phyloP scores from a whole-genome alignment of 202 grass and related monocot genomes.

The Schoenoplectus triqueter region DNA sequence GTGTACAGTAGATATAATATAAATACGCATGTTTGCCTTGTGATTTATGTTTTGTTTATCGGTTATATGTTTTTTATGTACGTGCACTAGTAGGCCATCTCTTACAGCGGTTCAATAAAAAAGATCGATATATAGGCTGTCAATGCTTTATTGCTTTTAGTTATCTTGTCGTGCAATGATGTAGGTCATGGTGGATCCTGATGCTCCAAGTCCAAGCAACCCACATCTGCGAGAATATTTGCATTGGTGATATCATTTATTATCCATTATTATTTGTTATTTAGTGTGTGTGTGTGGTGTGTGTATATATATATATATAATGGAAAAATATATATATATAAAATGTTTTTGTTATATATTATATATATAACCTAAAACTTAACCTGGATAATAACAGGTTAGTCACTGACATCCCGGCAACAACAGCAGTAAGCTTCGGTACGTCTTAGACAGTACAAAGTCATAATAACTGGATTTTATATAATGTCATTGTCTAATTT shows the following conservation, averaged over 20 bases:
- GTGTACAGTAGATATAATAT: no score
- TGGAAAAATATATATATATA: background rate
- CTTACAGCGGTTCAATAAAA: background rate
- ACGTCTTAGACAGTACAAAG: background rate
- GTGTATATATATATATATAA: background rate
- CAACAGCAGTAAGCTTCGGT: constrained; percentile 43
- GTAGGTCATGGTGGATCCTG: constrained; percentile 53
- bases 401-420: constrained; percentile 49
- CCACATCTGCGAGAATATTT: constrained; percentile 50
- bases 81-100: background rate
- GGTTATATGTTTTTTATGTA: no score
- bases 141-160: background rate
- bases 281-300: background rate
- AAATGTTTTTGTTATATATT: background rate
- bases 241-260: constrained; percentile 33
- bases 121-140: background rate
- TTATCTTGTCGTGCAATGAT: constrained; percentile 13
- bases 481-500: no score
- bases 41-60: no score
- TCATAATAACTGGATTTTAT: background rate
- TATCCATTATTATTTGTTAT: background rate
- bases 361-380: background rate
- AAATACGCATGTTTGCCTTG: no score
- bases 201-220: constrained; percentile 56
- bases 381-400: constrained; percentile 35